Evolutionary conservation across 495 filamentous ascomycete species (phyloP).

Genomic region (Daldinia grandis): DNA sequence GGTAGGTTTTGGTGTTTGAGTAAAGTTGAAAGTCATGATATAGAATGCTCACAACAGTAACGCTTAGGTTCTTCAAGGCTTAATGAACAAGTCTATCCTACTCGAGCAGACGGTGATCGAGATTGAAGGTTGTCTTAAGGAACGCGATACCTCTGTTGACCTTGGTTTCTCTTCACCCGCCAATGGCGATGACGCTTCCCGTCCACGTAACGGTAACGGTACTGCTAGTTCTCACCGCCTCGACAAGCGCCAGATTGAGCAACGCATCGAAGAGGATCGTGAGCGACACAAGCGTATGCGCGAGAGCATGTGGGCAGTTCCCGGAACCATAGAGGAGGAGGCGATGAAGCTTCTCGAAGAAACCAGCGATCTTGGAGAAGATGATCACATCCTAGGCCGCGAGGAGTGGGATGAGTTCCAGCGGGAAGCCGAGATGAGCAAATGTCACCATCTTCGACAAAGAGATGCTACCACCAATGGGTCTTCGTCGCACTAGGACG

Average conservation of each 20-base stretch:
- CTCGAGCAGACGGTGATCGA: constrained; percentile 72
- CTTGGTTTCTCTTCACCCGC: constrained; percentile 49
- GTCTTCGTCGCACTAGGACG: constrained; percentile 31
- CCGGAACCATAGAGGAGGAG: constrained; percentile 71
- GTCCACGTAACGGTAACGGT: constrained; percentile 46
- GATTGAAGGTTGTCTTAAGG: constrained; percentile 80
- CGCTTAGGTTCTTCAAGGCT: constrained; percentile 68
- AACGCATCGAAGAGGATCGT: constrained; percentile 94
- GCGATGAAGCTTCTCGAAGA: constrained; percentile 75
- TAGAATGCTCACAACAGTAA: constrained; percentile 8
- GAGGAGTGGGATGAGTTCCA: constrained; percentile 76
- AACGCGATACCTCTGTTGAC: constrained; percentile 66
- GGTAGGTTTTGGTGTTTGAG: constrained; percentile 48
- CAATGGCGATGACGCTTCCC: constrained; percentile 46
- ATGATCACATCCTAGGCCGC: constrained; percentile 74
- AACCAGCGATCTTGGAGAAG: constrained; percentile 80
- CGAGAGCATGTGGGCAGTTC: constrained; percentile 90
- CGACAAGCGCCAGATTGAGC: constrained; percentile 89
- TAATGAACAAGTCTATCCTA: constrained; percentile 73
- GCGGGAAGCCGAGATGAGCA: constrained; percentile 15
- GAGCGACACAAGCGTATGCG: constrained; percentile 91
- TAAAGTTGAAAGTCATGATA: background rate
- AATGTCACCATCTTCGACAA: constrained; percentile 23
- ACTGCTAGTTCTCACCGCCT: constrained; percentile 56
- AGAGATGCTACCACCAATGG: constrained; percentile 14